Evolutionary conservation across 257 asterid species (phyloP).

Genomic region (Solanum arcanum): DNA sequence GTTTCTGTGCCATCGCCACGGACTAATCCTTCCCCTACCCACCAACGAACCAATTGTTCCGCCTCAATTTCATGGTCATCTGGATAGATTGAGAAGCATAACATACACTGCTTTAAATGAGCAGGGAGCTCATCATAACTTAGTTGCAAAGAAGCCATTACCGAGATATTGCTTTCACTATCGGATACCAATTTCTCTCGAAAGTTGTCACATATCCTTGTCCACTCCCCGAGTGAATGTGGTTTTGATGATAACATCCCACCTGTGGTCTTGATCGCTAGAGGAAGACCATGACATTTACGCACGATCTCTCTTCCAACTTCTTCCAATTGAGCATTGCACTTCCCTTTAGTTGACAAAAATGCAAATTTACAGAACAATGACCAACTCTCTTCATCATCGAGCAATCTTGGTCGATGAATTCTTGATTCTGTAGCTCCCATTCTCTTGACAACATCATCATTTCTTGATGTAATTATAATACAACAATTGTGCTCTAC

Average conservation of each 20-base stretch:
- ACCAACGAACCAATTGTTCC: conserved; percentile 10
- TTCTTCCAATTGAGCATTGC: background rate
- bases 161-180: background rate
- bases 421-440: conserved; percentile 1
- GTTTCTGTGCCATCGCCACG: background rate
- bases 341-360: background rate
- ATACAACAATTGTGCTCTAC: conserved; percentile 4
- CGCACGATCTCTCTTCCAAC: conserved; percentile 4
- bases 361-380: conserved; percentile 11
- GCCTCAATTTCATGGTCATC: conserved; percentile 13
- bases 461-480: conserved; percentile 14
- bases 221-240: conserved; percentile 1
- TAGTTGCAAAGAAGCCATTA: conserved; percentile 13
- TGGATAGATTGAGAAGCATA: conserved; percentile 17
- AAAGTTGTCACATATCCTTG: background rate
- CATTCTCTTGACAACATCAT: background rate
- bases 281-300: conserved; percentile 18
- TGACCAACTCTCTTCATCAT: conserved; percentile 7
- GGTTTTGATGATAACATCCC: conserved; percentile 6
- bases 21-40: conserved; percentile 22
- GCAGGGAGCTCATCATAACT: conserved; percentile 26
- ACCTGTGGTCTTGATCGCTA: conserved; percentile 19
- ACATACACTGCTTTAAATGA: conserved; percentile 6
- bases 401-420: conserved; percentile 6
- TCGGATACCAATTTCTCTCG: background rate